Evolutionary conservation across 495 filamentous ascomycete genomes (phyloP).

Genomic region (Delitschia confertaspora): DNA sequence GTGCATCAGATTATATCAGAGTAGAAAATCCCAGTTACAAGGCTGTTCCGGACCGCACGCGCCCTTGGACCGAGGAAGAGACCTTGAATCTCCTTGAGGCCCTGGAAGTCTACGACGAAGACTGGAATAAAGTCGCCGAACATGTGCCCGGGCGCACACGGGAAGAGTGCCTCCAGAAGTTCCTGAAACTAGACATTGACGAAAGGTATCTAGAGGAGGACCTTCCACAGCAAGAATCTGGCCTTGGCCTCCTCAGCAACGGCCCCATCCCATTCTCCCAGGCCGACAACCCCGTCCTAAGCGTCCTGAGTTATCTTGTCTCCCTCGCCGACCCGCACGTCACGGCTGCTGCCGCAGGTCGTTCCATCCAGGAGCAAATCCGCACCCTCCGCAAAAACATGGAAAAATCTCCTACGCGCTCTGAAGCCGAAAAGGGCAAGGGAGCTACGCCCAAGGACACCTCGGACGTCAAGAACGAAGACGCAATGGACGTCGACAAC

Average conservation of each 20-base stretch:
- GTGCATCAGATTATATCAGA: constrained; percentile 66
- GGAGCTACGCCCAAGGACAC: constrained; percentile 32
- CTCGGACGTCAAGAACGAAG: constrained; percentile 51
- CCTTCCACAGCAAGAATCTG: constrained; percentile 40
- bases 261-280: constrained; percentile 79
- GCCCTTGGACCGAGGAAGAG: constrained; percentile 85
- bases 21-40: constrained; percentile 78
- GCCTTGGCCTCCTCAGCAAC: constrained; percentile 52
- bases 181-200: constrained; percentile 56
- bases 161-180: constrained; percentile 94
- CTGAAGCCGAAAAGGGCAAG: constrained; percentile 23
- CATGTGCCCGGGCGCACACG: constrained; percentile 85
- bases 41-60: constrained; percentile 64
- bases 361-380: constrained; percentile 74
- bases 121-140: constrained; percentile 87
- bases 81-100: constrained; percentile 77
- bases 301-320: constrained; percentile 85
- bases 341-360: constrained; percentile 70
- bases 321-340: constrained; percentile 78
- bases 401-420: constrained; percentile 45
- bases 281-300: constrained; percentile 89
- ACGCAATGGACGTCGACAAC: constrained; percentile 59
- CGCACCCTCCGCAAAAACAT: constrained; percentile 63
- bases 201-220: constrained; percentile 42
- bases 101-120: constrained; percentile 82